These are phyloP conservation scores for Schizonepeta tenuifolia DNA, from an alignment of 257 asterid genomes.

Conservation along the genomic window DNA sequence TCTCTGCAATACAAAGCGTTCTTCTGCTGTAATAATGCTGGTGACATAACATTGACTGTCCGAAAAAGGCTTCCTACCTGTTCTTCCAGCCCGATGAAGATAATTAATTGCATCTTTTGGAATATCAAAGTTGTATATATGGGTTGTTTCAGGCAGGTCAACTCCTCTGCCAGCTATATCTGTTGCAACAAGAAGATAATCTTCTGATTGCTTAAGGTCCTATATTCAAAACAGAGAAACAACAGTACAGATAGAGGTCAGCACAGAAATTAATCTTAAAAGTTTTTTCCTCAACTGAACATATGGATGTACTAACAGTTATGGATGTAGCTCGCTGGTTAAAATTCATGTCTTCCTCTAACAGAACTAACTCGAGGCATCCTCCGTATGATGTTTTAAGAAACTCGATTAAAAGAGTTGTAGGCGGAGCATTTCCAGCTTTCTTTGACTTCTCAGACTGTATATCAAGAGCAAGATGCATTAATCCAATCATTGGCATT, in stretches of 20 bases:
- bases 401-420: constrained; percentile 59
- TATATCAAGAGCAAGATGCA: constrained; percentile 38
- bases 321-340: constrained; percentile 79
- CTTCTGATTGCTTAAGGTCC: constrained; percentile 71
- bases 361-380: constrained; percentile 58
- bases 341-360: constrained; percentile 86
- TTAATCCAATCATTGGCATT: constrained; percentile 11
- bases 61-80: constrained; percentile 96
- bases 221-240: constrained; percentile 35
- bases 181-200: constrained; percentile 84
- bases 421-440: constrained; percentile 74
- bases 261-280: constrained; percentile 21
- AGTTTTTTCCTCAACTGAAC: constrained; percentile 4
- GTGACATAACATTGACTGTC: constrained; percentile 78
- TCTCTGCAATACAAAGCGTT: constrained; percentile 82
- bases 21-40: constrained; percentile 73
- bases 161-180: constrained; percentile 90
- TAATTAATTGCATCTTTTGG: constrained; percentile 88
- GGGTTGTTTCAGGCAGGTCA: constrained; percentile 93
- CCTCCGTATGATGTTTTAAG: constrained; percentile 50
- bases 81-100: constrained; percentile 97
- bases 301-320: constrained; percentile 48
- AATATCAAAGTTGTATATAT: constrained; percentile 86
- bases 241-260: constrained; percentile 24
- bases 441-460: constrained; percentile 95